These are phyloP conservation scores for Starmerella ratchasimensis DNA, from an alignment of 805 yeast genomes.

Conservation along the genomic window DNA sequence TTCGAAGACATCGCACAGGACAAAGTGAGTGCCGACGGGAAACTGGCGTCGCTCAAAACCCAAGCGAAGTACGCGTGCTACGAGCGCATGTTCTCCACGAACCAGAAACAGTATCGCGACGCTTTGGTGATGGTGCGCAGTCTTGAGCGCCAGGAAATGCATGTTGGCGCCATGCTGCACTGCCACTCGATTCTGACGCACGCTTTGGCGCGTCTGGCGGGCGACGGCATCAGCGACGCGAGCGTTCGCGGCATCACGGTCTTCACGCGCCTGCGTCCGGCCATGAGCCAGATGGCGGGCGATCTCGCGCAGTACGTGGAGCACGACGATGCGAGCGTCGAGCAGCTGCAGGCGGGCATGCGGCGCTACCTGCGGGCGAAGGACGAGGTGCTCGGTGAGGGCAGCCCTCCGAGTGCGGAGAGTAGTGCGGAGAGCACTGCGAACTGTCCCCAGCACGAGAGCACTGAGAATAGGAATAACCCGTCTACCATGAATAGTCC, in stretches of 20 bases:
- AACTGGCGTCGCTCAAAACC: constrained; percentile 30
- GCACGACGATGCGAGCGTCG: too few relatives aligned
- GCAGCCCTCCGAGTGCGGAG: too few relatives aligned
- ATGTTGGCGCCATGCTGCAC: constrained; percentile 51
- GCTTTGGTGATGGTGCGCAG: constrained; percentile 24
- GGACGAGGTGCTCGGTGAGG: too few relatives aligned
- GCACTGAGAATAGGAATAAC: too few relatives aligned
- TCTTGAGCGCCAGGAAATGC: constrained; percentile 38
- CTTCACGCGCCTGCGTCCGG: too few relatives aligned
- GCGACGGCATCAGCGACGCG: neutral
- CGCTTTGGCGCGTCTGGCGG: neutral
- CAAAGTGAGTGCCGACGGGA: constrained; percentile 5
- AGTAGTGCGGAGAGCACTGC: too few relatives aligned
- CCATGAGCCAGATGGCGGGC: neutral
- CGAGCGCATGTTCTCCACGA: constrained; percentile 29
- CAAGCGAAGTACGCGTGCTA: constrained; percentile 45
- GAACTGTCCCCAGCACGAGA: too few relatives aligned
- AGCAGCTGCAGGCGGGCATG: neutral
- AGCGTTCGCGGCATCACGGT: too few relatives aligned
- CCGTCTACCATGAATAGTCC: too few relatives aligned
- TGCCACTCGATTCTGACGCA: constrained; percentile 28
- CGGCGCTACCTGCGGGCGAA: neutral
- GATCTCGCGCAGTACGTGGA: neutral
- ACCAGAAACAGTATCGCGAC: neutral
- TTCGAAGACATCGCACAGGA: neutral